Evolutionary conservation across 805 yeast species (phyloP), one percentile per base, ranked within the genome.

Genomic region (Wilhelminamyces savonicus): DNA sequence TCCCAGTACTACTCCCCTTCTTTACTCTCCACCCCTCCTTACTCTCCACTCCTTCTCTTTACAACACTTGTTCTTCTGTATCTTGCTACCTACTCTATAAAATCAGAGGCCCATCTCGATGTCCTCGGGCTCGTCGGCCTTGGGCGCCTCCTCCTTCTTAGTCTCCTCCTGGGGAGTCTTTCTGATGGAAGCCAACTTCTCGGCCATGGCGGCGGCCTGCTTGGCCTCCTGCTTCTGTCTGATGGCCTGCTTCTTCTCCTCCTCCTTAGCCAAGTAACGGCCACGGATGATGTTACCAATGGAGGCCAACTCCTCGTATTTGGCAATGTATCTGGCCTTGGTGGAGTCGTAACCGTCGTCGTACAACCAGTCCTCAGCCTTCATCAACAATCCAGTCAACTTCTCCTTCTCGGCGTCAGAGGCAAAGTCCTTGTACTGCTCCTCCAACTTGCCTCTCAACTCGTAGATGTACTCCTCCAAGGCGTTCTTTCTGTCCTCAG

Each of bases 401-500:
- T 74, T 82, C 42, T 66, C 68, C 76, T 90, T 90, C 75, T 92
- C 98, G 52, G 78, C 86, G 37, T 82, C 94, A 44, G 82, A 73
- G 35, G 97, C 96, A 57, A 88, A 92, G 49, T 71, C 78, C 45
- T 83, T 74, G 59, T 90, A 90, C 50, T 78, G 79, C 34, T 87
- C 98, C 37, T 88, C 97, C 54, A 92, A 73, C 71, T 92, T 92
- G 59, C 94, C 95, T 70, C 98, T 83, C 65, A 90, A 78, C 52
- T 86, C 94, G 69, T 92, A 92, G 54, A 92, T 92, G 74, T 92
- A 92, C 74, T 92, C 99, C 74, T 92, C 98, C 40, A 92, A 74
- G 43, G 95, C 92, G 62, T 92, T 92, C 82, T 92, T 92, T 66
- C 87, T 86, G 69, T 92, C 97, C 73, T 92, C 97, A 44, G 97